Conservation (phyloP, 129 eudicot species). For the Kitagawia praeruptora region DNA sequence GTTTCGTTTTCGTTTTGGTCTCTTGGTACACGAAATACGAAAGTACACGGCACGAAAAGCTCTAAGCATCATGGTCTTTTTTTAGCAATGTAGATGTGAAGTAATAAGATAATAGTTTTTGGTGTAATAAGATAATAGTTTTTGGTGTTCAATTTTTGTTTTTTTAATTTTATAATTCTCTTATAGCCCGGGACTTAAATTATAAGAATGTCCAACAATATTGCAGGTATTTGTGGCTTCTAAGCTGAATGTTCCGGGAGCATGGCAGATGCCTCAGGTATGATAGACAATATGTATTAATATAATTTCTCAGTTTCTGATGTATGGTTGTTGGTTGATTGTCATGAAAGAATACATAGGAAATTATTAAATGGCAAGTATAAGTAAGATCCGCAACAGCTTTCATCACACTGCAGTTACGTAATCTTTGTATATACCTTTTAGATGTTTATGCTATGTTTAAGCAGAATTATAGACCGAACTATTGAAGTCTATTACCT, state of each 20-base stretch:
- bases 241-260: slow-evolving; percentile 95
- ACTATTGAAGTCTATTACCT: not conserved
- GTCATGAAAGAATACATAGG: not conserved
- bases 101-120: not conserved
- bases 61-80: not conserved
- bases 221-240: slow-evolving; percentile 97
- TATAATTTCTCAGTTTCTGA: not conserved
- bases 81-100: not conserved
- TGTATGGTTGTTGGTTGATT: not conserved
- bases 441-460: not conserved
- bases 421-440: not conserved
- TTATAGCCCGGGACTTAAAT: slow-evolving; percentile 5
- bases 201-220: slow-evolving; percentile 13
- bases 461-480: not conserved
- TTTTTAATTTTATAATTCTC: not conserved
- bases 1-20: no score
- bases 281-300: slow-evolving; percentile 1
- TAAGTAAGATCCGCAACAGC: not conserved
- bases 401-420: not conserved
- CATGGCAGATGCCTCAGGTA: slow-evolving; percentile 99
- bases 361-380: not conserved
- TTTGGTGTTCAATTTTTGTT: not conserved
- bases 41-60: no score
- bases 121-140: not conserved
- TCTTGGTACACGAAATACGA: no score